A percentile compares a stretch with the other conserved stretches of the same genome.
phyloP scores from a whole-genome alignment of 75 land plant genomes.

The Adiantum capillusveneris region DNA sequence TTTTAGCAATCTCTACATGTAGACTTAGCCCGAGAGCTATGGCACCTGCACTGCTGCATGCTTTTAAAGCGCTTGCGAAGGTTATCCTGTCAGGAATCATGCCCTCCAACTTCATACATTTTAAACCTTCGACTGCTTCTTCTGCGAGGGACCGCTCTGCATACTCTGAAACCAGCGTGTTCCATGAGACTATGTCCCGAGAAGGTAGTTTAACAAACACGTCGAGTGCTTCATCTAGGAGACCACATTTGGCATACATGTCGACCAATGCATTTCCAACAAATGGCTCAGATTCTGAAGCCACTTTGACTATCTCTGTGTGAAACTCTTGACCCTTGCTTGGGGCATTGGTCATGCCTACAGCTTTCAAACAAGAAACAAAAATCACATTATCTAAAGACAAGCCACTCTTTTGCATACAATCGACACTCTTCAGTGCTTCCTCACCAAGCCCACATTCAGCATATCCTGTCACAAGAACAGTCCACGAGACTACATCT shows the following conservation, averaged over 20 bases:
- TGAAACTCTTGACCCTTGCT: conserved; percentile 28
- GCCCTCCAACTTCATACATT: conserved; percentile 21
- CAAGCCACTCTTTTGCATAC: conserved; percentile 34
- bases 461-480: conserved; percentile 45
- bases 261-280: conserved; percentile 48
- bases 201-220: conserved; percentile 49
- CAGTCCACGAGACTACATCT: conserved; percentile 63
- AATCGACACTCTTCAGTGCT: conserved; percentile 32
- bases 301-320: conserved; percentile 21
- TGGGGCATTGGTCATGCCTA: conserved; percentile 15
- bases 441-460: conserved; percentile 39
- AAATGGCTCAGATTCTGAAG: conserved; percentile 46
- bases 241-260: conserved; percentile 32
- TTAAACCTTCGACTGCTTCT: conserved; percentile 33
- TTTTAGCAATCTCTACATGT: conserved; percentile 36
- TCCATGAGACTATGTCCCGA: conserved; percentile 43
- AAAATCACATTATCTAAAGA: conserved; percentile 31
- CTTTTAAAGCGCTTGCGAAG: conserved; percentile 24
- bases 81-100: conserved; percentile 24
- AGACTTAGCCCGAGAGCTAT: conserved; percentile 39
- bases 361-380: conserved; percentile 45
- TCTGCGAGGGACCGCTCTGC: conserved; percentile 22
- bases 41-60: conserved; percentile 35
- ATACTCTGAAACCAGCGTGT: conserved; percentile 46
- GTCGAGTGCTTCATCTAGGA: conserved; percentile 34